Conservation (phyloP, 352 stramenopile species). For the Pythium plurisporium region DNA sequence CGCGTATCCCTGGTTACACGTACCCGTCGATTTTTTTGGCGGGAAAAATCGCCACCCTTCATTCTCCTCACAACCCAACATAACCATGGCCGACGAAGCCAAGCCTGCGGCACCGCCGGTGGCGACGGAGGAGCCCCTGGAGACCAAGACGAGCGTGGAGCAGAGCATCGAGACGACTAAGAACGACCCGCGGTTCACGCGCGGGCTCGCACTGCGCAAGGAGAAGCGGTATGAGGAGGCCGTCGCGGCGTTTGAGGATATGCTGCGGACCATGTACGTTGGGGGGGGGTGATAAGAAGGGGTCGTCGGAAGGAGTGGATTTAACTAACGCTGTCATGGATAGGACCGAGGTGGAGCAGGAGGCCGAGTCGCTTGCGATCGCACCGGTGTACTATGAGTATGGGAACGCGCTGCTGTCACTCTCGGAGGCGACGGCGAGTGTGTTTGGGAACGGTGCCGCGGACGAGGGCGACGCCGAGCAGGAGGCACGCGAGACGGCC, state of each 20-base stretch:
- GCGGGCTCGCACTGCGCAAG: conserved; percentile 65
- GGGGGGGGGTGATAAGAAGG: too few relatives aligned
- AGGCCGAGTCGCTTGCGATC: conserved; percentile 51
- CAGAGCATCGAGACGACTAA: conserved; percentile 50
- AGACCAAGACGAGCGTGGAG: conserved; percentile 16
- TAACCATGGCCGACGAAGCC: not conserved
- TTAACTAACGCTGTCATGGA: not conserved
- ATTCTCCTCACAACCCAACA: not conserved
- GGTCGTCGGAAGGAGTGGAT: too few relatives aligned
- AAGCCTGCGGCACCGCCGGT: not conserved
- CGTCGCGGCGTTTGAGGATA: conserved; percentile 68
- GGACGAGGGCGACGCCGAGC: conserved; percentile 41
- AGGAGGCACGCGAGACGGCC: conserved; percentile 45
- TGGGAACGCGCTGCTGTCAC: conserved; percentile 69
- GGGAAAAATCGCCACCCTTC: conserved; percentile 7
- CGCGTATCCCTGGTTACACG: not conserved
- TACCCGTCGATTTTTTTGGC: conserved; percentile 12
- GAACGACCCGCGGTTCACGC: conserved; percentile 67
- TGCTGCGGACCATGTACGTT: conserved; percentile 70
- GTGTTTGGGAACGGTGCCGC: conserved; percentile 33
- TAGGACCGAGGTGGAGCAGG: conserved; percentile 68
- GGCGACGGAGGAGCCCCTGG: not conserved
- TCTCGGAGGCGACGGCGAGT: conserved; percentile 40
- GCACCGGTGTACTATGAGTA: conserved; percentile 72
- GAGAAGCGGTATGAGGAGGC: conserved; percentile 79